Evolutionary conservation across 306 rosid genomes (phyloP), one percentile per base, ranked within the genome.

Genomic region (Ziziphus jujuba): DNA sequence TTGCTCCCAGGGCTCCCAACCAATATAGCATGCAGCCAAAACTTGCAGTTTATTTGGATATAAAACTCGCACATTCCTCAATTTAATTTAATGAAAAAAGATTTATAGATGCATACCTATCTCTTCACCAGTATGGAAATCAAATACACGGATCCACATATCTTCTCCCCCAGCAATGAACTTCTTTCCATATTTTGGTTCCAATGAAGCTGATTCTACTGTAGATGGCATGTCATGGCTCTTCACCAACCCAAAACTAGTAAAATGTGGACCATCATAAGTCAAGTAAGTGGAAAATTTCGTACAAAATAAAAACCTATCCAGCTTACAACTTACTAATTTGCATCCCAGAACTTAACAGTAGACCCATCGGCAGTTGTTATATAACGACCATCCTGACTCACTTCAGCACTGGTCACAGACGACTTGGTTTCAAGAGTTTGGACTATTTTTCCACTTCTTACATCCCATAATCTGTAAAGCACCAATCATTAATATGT

Each of bases 301-400:
- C 12, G 56, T 16, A 31, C 15, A 72, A 69, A 53, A 31, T 65
- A 19, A 36, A 63, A 3, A 9, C 9, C 11, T 52, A 54, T 45
- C 17, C 35, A 51, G 55, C 70, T 58, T 12, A 35, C 25, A 57
- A 82, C 99, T 85, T 79, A 95, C 99, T 87, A 73, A 71, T 95
- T 95, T 56, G 96, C 96, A 85, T 95, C 99, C 99, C 99, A 95
- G 72, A 95, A 95, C 77, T 95, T 95, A 34, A 95, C 99, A 23
- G 95, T 79, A 22, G 91, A 85, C 59, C 99, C 97, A 79, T 95
- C 99, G 50, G 96, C 91, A n/a, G 97, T 95, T 15, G 95, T 87
- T 59, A 95, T 95, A 82, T 88, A 95, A 11, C 91, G 97, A 62
- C 97, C 99, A 79, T 95, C 99, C 80, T 85, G 97, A 79, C 99